Conservation (phyloP, 768 basidiomycete genomes). For the Pisolithus marmoratus region DNA sequence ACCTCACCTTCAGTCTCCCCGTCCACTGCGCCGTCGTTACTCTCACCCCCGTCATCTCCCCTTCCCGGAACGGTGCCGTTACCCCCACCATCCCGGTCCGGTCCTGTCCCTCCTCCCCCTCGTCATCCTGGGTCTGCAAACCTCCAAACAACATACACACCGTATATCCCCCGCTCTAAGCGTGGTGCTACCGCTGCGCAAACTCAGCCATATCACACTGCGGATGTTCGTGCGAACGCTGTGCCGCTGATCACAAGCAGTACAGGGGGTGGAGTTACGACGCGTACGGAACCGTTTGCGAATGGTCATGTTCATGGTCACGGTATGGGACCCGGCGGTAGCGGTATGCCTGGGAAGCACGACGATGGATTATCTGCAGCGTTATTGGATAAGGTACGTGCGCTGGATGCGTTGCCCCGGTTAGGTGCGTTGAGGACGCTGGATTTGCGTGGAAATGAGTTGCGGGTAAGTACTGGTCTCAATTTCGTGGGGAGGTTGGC, state of each 20-base stretch:
- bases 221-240: conserved; percentile 24
- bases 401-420: conserved; percentile 81
- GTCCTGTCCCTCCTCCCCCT: conserved; percentile 42
- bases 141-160: conserved; percentile 73
- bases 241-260: conserved; percentile 70
- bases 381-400: conserved; percentile 80
- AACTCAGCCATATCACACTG: conserved; percentile 34
- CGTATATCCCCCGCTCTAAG: conserved; percentile 68
- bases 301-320: conserved; percentile 22
- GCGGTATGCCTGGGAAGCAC: conserved; percentile 3
- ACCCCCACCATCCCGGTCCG: conserved; percentile 24
- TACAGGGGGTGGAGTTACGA: conserved; percentile 48
- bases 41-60: conserved; percentile 30
- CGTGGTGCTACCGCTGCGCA: conserved; percentile 31
- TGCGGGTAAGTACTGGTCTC: conserved; percentile 55
- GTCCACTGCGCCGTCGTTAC: conserved; percentile 13
- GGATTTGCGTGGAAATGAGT: conserved; percentile 89
- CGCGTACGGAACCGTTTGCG: conserved; percentile 17
- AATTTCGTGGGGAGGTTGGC: not conserved
- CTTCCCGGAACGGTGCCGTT: conserved; percentile 22
- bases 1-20: conserved; percentile 21
- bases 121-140: conserved; percentile 43
- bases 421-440: conserved; percentile 83
- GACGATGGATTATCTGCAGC: conserved; percentile 63
- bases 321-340: not conserved